These are phyloP conservation scores for Phytophthora hibernalis DNA, from an alignment of 352 stramenopile species.

Conservation along the genomic window DNA sequence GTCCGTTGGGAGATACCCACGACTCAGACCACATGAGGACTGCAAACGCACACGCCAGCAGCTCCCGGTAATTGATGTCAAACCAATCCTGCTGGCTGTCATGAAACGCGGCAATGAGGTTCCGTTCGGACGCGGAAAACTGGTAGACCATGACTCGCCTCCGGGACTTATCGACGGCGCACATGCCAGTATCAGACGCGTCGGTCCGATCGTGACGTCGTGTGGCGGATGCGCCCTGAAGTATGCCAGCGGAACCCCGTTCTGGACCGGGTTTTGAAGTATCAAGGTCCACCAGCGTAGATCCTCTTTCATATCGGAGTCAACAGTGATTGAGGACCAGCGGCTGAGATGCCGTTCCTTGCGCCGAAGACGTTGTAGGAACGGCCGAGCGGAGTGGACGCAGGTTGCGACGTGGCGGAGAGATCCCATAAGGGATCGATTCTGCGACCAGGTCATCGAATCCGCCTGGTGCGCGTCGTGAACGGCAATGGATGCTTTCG, in stretches of 20 bases:
- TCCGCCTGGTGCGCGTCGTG: neutral
- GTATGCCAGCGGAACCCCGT: neutral
- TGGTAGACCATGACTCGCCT: neutral
- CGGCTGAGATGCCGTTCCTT: neutral
- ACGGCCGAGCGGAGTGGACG: neutral
- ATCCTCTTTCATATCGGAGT: conserved; percentile 2
- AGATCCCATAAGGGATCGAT: neutral
- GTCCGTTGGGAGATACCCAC: neutral
- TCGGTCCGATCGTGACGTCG: neutral
- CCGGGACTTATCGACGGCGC: neutral
- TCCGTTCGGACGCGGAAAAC: neutral
- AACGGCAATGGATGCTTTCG: conserved; percentile 1
- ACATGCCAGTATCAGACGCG: neutral
- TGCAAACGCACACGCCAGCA: conserved; percentile 3
- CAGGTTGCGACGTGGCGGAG: conserved; percentile 7
- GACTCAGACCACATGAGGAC: conserved; percentile 1
- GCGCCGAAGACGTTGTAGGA: neutral
- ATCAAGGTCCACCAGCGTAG: neutral
- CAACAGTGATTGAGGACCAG: neutral
- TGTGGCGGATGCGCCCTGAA: neutral
- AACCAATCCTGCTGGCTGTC: neutral
- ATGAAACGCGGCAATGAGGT: neutral
- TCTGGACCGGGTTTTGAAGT: neutral
- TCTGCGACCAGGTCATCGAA: neutral
- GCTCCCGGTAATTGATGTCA: conserved; percentile 13